Evolutionary conservation across 179 eudicot genomes (phyloP), one percentile per base, ranked within the genome.

Genomic region (Spergularia azorica): DNA sequence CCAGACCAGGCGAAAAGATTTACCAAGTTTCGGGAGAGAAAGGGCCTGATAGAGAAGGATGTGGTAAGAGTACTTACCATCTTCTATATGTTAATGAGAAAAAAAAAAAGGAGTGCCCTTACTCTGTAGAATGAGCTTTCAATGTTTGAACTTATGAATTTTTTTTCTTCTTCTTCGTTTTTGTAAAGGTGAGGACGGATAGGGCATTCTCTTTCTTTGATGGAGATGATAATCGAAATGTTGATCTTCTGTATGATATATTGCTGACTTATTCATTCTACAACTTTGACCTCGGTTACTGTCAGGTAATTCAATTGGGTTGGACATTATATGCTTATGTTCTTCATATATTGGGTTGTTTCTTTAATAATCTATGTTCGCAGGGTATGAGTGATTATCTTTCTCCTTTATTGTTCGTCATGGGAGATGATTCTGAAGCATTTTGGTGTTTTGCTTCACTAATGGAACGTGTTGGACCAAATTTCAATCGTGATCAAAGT

Each of bases 381-480:
- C 67, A 96, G 98, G 99, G 99, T 71, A 96, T 96, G 99, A 96
- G 96, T 80, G 99, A 96, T 86, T 88, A 89, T 79, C 78, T 96
- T 32, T 94, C 98, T 71, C 98, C 98, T 32, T 82, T 96, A 79
- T 81, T 94, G 85, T 94, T 85, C 58, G 84, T 96, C 72, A 87
- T 89, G 97, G 88, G 88, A 76, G 97, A 96, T 76, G 98, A 94
- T 63, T 92, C 89, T 57, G 94, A 96, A 84, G 85, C 96, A 77
- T 96, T 96, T 82, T 96, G 99, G 98, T 96, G 98, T 84, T 96
- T 96, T 79, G 92, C 91, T 83, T 84, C 87, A 60, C 89, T 96
- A 76, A 89, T 96, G 99, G 98, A 96, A 76, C 89, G 96, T 2
- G 90, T 96, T 68, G 99, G 98, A 80, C 98, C 98, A 50, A 96